Percentiles rank a stretch among this genome's conserved stretches.
Conservation (phyloP, 345 rosid genomes). For the Eucalyptus paniculata region DNA sequence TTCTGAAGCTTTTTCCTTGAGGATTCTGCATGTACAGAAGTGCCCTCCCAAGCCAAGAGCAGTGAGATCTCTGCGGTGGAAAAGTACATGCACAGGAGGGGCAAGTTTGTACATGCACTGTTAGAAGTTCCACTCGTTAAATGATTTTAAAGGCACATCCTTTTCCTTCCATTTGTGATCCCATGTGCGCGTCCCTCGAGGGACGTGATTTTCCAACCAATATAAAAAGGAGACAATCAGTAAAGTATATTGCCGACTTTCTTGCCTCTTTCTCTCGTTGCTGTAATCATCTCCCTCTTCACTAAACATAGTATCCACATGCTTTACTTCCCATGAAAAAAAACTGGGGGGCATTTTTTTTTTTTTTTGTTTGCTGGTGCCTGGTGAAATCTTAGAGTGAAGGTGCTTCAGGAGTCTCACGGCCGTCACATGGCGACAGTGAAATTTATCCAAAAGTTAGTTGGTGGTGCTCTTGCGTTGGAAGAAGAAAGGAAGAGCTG, state of each 20-base stretch:
- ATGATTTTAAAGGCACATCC: slow-evolving; percentile 11
- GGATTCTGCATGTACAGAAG: neutral
- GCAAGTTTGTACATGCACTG: neutral
- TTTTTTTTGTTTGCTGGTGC: neutral
- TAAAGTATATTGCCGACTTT: slow-evolving; percentile 3
- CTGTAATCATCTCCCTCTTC: neutral
- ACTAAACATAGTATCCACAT: neutral
- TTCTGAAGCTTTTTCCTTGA: neutral
- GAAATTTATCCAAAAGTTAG: neutral
- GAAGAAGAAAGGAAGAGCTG: neutral
- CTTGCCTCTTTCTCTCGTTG: neutral
- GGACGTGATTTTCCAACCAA: slow-evolving; percentile 28
- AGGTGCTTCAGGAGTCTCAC: neutral
- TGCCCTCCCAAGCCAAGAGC: neutral
- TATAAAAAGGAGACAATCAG: neutral
- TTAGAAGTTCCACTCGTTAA: neutral
- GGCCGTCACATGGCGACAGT: neutral
- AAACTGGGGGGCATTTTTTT: neutral
- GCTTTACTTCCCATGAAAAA: neutral
- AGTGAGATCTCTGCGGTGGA: neutral
- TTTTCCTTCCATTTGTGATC: slow-evolving; percentile 27
- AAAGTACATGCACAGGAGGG: neutral
- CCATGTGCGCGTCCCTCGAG: slow-evolving; percentile 53
- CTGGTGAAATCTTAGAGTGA: neutral
- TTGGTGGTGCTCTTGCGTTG: neutral